Base-by-base conservation (phyloP, 164 flowering plant genomes). In the Annona squamosa region DNA sequence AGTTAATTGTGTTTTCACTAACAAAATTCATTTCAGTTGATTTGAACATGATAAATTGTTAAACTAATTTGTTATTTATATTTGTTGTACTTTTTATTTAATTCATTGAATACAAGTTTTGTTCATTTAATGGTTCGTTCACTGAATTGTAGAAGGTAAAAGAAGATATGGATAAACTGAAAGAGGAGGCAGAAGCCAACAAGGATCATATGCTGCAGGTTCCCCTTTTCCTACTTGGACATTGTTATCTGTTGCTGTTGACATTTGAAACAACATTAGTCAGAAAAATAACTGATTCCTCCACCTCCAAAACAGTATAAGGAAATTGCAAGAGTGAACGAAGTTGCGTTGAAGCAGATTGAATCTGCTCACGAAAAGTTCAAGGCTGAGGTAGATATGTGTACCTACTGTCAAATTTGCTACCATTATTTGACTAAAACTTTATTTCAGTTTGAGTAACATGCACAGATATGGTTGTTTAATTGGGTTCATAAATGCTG, bases 141-240 rank as follows among this genome's bases (percentile, higher is more conserved):
- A 65, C 16, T 87, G 86, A 70, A 62, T 87, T 26, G 74, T 75
- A 47, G 26, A 72, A 64, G 41, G 81, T 81, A 7, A 88, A 81
- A 75, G 87, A 86, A 79, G 96, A 92, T 77, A 80, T 90, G 57
- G 89, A 84, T 76, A 89, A 79, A 71, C 68, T 91, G 65, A 90
- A 77, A 77, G 87, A 76, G 72, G 97, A 93, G 79, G 85, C 85
- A 46, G 80, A 87, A 77, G 85, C 87, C 76, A 86, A 81, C 80
- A 88, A 84, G 73, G 89, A 88, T 68, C 99, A 95, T 83, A 93
- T 95, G 99, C 83, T 87, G 61, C 94, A 93, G 98, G 98, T 93
- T 12, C 16, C 13, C 57, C 42, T 16, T 65, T 63, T 46, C 43
- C 5, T 17, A 42, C 46, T 66, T 42, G 46, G 42, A 13, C 16